phyloP scores from a whole-genome alignment of 495 filamentous ascomycete species.

The Sordaria brevicollis region DNA sequence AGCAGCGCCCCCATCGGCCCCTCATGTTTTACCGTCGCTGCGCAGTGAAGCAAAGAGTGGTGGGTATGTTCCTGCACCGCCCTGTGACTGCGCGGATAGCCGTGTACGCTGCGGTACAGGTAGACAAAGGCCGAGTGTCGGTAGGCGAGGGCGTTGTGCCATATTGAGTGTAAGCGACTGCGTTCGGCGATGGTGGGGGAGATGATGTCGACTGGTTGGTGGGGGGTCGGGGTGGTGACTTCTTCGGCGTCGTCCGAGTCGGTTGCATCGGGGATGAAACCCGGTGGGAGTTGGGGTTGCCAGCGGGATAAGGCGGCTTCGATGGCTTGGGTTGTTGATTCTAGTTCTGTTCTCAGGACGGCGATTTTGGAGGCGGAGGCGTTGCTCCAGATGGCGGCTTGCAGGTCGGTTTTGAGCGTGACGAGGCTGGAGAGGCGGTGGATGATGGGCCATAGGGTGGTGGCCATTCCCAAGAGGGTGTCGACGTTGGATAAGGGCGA shows the following conservation, averaged over 20 bases:
- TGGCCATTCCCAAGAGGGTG: slow-evolving; percentile 51
- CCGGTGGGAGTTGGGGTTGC: slow-evolving; percentile 35
- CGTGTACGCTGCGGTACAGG: slow-evolving; percentile 46
- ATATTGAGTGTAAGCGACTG: slow-evolving; percentile 34
- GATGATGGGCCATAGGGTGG: slow-evolving; percentile 53
- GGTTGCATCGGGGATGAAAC: slow-evolving; percentile 9
- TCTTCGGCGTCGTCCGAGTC: not conserved
- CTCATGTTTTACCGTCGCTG: slow-evolving; percentile 36
- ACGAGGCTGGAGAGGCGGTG: slow-evolving; percentile 48
- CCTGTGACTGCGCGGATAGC: slow-evolving; percentile 29
- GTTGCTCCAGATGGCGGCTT: slow-evolving; percentile 28
- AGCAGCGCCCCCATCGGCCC: slow-evolving; percentile 51
- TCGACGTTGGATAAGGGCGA: slow-evolving; percentile 43
- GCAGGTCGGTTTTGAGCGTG: slow-evolving; percentile 39
- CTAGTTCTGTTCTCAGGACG: slow-evolving; percentile 44
- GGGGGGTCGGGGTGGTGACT: slow-evolving; percentile 1
- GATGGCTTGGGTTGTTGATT: slow-evolving; percentile 43
- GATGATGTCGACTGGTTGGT: not conserved
- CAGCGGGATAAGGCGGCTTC: slow-evolving; percentile 46
- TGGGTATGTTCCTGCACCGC: slow-evolving; percentile 42
- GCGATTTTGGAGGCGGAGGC: slow-evolving; percentile 35
- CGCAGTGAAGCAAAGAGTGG: slow-evolving; percentile 40
- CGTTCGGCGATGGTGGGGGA: slow-evolving; percentile 11
- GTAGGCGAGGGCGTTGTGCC: slow-evolving; percentile 53
- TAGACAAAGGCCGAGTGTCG: slow-evolving; percentile 52